Percentiles rank a stretch among this genome's conserved stretches.
Conservation (phyloP, 305 asterid genomes). For the Fraxinus greggii region DNA sequence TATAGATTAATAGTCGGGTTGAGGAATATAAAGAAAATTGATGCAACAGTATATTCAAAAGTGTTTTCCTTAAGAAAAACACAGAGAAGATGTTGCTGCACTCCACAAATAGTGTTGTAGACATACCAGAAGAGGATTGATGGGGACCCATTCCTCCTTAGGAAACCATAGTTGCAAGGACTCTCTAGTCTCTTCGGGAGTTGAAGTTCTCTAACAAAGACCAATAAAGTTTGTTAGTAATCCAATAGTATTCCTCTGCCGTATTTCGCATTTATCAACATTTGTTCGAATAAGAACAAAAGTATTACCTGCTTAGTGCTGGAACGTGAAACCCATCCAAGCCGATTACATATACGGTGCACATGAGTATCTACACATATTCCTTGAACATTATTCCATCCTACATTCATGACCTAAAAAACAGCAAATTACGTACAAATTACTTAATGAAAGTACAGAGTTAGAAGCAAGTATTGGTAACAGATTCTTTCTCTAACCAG, state of each 20-base stretch:
- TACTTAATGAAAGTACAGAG: not conserved
- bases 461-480: not conserved
- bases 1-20: not conserved
- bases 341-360: slow-evolving; percentile 91
- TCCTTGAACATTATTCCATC: slow-evolving; percentile 95
- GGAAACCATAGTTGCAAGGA: slow-evolving; percentile 97
- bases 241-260: slow-evolving; percentile 2
- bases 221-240: slow-evolving; percentile 5
- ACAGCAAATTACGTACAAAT: not conserved
- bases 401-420: slow-evolving; percentile 87
- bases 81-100: not conserved
- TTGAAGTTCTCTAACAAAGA: slow-evolving; percentile 53
- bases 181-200: slow-evolving; percentile 86
- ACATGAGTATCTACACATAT: slow-evolving; percentile 99
- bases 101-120: not conserved
- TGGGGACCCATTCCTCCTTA: slow-evolving; percentile 94
- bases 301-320: slow-evolving; percentile 69
- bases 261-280: not conserved
- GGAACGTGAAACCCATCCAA: slow-evolving; percentile 89
- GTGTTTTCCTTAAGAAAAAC: not conserved
- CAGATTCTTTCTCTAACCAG: slow-evolving; percentile 49
- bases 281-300: not conserved
- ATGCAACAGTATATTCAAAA: not conserved
- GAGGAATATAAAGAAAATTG: not conserved
- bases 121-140: slow-evolving; percentile 93